Base-by-base conservation (phyloP, 2,329 filamentous ascomycete genomes). In the Colletotrichum sp. region DNA sequence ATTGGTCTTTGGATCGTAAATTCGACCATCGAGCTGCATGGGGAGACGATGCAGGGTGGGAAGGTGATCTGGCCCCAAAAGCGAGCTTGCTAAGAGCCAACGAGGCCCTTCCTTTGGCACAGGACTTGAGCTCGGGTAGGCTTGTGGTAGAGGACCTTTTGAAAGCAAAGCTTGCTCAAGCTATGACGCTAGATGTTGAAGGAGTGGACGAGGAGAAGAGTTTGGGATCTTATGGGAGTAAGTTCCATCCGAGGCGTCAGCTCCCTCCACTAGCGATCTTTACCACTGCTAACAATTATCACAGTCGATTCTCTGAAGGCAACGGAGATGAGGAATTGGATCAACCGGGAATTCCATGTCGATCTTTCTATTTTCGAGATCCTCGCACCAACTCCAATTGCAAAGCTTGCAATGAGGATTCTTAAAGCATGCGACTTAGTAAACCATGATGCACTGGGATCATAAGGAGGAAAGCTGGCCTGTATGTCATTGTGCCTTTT, bases 121-220 rank as follows among this genome's bases (percentile, higher is more conserved):
- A 76, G 11, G 80, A 81, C 63, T 77, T 78, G 0, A 81, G 82
- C 6, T 85, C 85, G 6, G 79, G 77, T 4, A 78, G 82, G 6
- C 78, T 78, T 5, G 81, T 87, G 16, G 77, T 88, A 29, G 81
- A 81, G 71, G 78, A 77, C 15, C 85, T 87, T 1, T 81, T 89
- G 13, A 79, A 83, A 15, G 73, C 78, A 49, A 86, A 88, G 83
- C 19, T 76, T 19, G 62, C 63, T 6, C 64, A 71, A 34, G 32
- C 62, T 13, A 64, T 69, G 62, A 52, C 66, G 16, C 44, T 79
- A 7, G 55, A 69, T 22, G 3, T 36, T 4, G 78, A 77, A 0
- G 78, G 81, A 2, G 61, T 82, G 3, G 80, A 81, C 6, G 9
- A 61, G 2, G 70, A 66, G n/a, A 78, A 73, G 32, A 68, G 80